Evolutionary conservation across 106 monocot genomes (phyloP), one percentile per base, ranked within the genome.

Genomic region (Allium fistulosum): DNA sequence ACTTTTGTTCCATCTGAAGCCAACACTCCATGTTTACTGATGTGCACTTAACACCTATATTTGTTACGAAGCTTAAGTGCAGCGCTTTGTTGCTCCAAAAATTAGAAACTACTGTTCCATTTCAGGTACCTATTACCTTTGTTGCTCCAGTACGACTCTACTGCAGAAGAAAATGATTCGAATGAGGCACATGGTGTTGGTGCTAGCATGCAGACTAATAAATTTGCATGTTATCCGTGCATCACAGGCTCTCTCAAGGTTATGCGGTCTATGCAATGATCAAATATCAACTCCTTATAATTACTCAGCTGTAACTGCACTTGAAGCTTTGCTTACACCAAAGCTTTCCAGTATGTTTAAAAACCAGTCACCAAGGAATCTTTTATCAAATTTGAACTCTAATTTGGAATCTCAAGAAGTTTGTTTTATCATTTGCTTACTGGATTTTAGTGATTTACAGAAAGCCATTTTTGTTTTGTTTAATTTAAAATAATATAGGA

Each of bases 361-460:
- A 78, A 67, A 58, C 61, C 79, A 80, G 59, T 61, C 67, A 28
- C 65, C 79, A 12, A 99, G 83, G 74, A 87, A 99, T 64, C 80
- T 99, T 55, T 71, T 99, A 46, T 77, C 69, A 66, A 90, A 81
- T 77, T 72, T 99, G 72, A 99, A 90, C 72, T 70, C 99, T 62
- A 99, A 99, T 76, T 75, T 99, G 81, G 99, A 99, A 67, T 85
- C 92, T 48, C 99, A 92, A 63, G 99, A 99, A 85, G 99, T 99
- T 76, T 68, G 57, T 57, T 60, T 48, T 6, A 12, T 15, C 45
- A 11, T 49, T 17, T 69, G 7, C 11, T 58, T 58, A 48, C 17
- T 17, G 5, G 7, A 70, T 70, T 7, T 59, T 7, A 59, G 17
- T 22, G 11, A 17, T 49, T 59, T 48, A 22, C 22, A 22, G 22